phyloP scores from a whole-genome alignment of 805 yeast genomes.

The Monosporozyma solicola region DNA sequence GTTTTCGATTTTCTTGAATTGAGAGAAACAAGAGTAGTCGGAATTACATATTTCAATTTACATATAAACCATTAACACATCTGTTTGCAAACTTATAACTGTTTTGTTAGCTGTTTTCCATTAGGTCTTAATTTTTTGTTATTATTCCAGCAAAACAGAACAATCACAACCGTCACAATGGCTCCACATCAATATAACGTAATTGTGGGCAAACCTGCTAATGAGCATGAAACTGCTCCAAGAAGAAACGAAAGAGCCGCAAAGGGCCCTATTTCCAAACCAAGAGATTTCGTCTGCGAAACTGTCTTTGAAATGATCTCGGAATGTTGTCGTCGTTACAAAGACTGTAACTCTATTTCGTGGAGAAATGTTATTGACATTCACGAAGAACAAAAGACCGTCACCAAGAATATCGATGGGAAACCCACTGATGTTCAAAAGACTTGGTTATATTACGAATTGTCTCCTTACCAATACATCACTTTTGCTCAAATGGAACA shows the following conservation, averaged over 20 bases:
- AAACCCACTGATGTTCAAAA: conserved; percentile 63
- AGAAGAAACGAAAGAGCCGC: conserved; percentile 47
- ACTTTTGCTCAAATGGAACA: conserved; percentile 49
- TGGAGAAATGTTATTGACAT: conserved; percentile 69
- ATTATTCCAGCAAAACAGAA: too few species aligned
- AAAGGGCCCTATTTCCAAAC: conserved; percentile 46
- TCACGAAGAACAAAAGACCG: conserved; percentile 65
- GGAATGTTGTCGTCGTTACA: conserved; percentile 53
- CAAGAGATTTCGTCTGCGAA: conserved; percentile 51
- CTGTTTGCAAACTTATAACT: too few species aligned
- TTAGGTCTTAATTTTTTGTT: too few species aligned
- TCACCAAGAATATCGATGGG: conserved; percentile 74
- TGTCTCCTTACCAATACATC: conserved; percentile 60
- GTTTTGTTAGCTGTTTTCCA: neutral
- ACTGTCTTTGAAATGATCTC: conserved; percentile 63
- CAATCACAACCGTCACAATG: conserved; percentile 6
- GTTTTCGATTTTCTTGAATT: too few species aligned
- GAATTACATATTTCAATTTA: too few species aligned
- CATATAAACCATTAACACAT: too few species aligned
- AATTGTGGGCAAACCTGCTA: conserved; percentile 57
- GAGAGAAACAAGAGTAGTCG: too few species aligned
- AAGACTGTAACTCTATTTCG: conserved; percentile 52
- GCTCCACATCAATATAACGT: conserved; percentile 32
- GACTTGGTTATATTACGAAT: conserved; percentile 80
- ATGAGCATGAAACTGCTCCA: conserved; percentile 75